Conservation (phyloP, 2,329 filamentous ascomycete genomes). For the Immersiporthe knoxdaviesiana region DNA sequence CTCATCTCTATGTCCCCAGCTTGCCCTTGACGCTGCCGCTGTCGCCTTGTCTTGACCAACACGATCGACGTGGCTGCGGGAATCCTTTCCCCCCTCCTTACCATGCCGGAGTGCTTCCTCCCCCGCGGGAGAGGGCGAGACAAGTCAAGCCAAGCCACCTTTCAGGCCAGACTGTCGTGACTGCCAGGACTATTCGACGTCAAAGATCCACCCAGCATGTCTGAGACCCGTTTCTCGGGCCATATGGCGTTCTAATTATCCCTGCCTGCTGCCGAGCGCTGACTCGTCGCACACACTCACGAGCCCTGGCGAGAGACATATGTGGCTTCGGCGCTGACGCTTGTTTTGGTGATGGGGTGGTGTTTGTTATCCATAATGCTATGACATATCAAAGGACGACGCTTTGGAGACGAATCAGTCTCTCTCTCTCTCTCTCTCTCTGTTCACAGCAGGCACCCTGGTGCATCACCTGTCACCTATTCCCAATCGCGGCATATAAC, state of each 20-base stretch:
- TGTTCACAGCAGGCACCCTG: background rate
- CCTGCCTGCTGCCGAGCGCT: constrained; percentile 21
- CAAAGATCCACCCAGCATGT: constrained; percentile 18
- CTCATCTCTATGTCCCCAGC: background rate
- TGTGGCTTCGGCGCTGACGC: constrained; percentile 26
- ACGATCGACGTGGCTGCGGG: constrained; percentile 12
- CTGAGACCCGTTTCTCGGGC: constrained; percentile 25
- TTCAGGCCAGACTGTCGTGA: background rate
- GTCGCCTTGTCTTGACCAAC: background rate
- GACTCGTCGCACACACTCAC: constrained; percentile 19
- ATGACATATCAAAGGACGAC: constrained; percentile 10
- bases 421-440: background rate
- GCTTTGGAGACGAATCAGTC: background rate
- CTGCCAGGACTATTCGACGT: background rate
- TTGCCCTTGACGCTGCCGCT: background rate
- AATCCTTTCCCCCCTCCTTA: background rate
- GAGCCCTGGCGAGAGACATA: constrained; percentile 7
- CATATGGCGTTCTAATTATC: constrained; percentile 14
- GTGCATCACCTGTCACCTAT: background rate
- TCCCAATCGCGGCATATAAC: constrained; percentile 2
- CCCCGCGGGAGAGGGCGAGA: background rate
- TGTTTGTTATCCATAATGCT: constrained; percentile 8
- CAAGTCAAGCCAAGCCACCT: background rate
- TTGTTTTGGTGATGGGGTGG: constrained; percentile 10
- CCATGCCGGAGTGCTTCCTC: background rate